Conservation (phyloP, 768 basidiomycete species). For the Cyathus striatus region DNA sequence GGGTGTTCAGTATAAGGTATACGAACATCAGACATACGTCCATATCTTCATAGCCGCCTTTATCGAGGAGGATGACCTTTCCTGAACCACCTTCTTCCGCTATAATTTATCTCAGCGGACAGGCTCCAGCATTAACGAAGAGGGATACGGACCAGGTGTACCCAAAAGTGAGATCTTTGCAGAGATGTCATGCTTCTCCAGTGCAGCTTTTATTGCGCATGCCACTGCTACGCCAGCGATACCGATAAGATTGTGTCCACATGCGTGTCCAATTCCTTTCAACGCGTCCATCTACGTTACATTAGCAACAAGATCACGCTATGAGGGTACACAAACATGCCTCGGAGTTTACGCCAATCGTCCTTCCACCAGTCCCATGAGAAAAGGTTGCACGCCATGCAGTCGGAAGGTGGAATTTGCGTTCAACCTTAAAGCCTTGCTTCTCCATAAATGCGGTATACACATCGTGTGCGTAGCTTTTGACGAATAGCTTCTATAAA, state of each 20-base stretch:
- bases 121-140: not conserved
- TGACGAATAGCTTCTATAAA: not conserved
- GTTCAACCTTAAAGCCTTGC: slow-evolving; percentile 61
- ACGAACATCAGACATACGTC: slow-evolving; percentile 70
- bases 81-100: slow-evolving; percentile 80
- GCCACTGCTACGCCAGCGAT: slow-evolving; percentile 72
- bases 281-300: slow-evolving; percentile 57
- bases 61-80: slow-evolving; percentile 63
- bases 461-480: slow-evolving; percentile 66
- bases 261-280: slow-evolving; percentile 61
- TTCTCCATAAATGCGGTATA: slow-evolving; percentile 63
- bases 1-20: too few relatives aligned
- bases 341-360: slow-evolving; percentile 79
- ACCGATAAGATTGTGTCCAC: slow-evolving; percentile 82
- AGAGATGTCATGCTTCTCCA: slow-evolving; percentile 56
- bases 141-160: slow-evolving; percentile 55
- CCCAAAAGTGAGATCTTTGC: slow-evolving; percentile 72
- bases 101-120: too few relatives aligned
- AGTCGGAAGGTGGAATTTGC: slow-evolving; percentile 59
- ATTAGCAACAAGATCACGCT: not conserved
- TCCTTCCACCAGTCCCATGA: slow-evolving; percentile 61
- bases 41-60: slow-evolving; percentile 73
- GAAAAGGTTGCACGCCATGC: slow-evolving; percentile 72
- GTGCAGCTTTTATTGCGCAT: slow-evolving; percentile 57
- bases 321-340: slow-evolving; percentile 19